Evolutionary conservation across 2,329 filamentous ascomycete genomes (phyloP).

Genomic region (Cucurbitaria berberidis): DNA sequence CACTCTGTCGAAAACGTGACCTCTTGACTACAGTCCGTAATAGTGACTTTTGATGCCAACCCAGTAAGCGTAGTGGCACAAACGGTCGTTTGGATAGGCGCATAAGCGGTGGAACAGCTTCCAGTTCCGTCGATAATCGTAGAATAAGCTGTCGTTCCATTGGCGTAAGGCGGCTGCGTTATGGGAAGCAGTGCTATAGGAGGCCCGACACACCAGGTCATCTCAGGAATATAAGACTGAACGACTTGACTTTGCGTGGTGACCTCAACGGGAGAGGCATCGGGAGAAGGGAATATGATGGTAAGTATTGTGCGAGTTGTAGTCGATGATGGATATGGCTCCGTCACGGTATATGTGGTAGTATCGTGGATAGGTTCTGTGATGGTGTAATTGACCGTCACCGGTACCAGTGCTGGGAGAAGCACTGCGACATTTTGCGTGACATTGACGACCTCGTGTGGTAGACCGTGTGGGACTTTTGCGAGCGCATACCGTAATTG

Average conservation of each 20-base stretch:
- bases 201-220: constrained; percentile 52
- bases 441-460: constrained; percentile 22
- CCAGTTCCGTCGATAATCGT: constrained; percentile 26
- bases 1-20: constrained; percentile 56
- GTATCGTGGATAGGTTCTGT: constrained; percentile 7
- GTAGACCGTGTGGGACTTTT: constrained; percentile 13
- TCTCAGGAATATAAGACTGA: constrained; percentile 51
- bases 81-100: constrained; percentile 49
- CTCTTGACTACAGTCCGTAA: constrained; percentile 53
- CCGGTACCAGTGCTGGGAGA: constrained; percentile 3
- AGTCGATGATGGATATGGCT: constrained; percentile 16
- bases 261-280: constrained; percentile 49
- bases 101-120: constrained; percentile 51
- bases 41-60: constrained; percentile 49
- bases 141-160: constrained; percentile 44
- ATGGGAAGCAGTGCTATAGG: constrained; percentile 45
- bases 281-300: constrained; percentile 52
- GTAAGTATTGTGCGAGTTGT: constrained; percentile 36
- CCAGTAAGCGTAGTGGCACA: constrained; percentile 54
- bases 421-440: constrained; percentile 9
- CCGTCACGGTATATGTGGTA: background rate
- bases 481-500: constrained; percentile 12
- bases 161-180: constrained; percentile 41
- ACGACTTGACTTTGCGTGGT: constrained; percentile 53
- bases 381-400: constrained; percentile 18